phyloP scores from a whole-genome alignment of 768 basidiomycete genomes.

The Tephrocybe sp. region DNA sequence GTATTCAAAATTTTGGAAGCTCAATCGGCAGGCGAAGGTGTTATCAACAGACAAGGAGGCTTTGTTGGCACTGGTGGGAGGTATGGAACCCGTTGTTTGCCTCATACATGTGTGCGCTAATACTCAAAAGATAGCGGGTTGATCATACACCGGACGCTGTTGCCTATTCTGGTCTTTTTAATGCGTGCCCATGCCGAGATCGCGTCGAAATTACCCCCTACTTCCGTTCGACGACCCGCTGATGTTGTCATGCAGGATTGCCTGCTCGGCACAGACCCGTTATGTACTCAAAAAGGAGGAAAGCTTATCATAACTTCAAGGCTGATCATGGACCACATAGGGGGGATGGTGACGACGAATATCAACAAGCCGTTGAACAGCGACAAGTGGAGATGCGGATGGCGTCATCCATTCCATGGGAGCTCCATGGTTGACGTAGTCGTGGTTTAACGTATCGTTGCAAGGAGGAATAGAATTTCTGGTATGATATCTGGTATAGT shows the following conservation, averaged over 20 bases:
- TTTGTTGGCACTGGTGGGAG: constrained; percentile 45
- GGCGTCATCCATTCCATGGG: constrained; percentile 46
- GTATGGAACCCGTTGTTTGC: constrained; percentile 17
- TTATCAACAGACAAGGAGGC: constrained; percentile 30
- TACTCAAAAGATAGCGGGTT: constrained; percentile 30
- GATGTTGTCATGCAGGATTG: constrained; percentile 44
- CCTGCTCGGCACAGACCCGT: constrained; percentile 35
- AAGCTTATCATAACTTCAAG: constrained; percentile 40
- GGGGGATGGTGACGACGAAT: constrained; percentile 36
- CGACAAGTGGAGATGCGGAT: constrained; percentile 44
- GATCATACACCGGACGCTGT: constrained; percentile 36
- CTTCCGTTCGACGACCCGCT: constrained; percentile 29
- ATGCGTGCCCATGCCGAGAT: constrained; percentile 31
- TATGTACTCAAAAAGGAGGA: constrained; percentile 31
- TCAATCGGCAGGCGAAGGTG: constrained; percentile 6
- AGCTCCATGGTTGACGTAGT: constrained; percentile 34
- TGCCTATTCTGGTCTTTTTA: constrained; percentile 32
- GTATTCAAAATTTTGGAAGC: constrained; percentile 33
- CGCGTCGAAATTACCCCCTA: constrained; percentile 26
- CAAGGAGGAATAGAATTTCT: no score
- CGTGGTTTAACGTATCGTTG: constrained; percentile 18
- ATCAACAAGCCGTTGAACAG: constrained; percentile 25
- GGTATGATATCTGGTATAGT: neutral
- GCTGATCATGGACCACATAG: constrained; percentile 43
- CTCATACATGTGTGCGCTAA: constrained; percentile 4